Conservation (phyloP, 345 rosid species). For the Citrus medica region DNA sequence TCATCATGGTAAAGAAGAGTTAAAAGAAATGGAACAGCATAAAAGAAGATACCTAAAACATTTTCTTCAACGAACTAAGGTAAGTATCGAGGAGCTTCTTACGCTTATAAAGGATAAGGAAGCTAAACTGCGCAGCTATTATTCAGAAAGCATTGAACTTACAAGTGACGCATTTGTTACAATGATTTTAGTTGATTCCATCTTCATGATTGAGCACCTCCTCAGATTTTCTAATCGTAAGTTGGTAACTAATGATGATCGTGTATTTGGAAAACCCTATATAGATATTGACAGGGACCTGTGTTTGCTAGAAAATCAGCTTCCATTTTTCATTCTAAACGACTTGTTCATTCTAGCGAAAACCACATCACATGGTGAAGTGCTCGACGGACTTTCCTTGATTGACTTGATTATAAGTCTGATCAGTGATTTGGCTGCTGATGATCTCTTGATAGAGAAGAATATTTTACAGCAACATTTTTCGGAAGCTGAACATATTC, state of each 20-base stretch:
- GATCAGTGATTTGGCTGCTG: background rate
- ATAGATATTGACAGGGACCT: constrained; percentile 2
- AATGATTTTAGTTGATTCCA: constrained; percentile 19
- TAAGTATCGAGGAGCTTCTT: background rate
- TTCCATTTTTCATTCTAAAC: constrained; percentile 22
- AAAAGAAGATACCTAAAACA: constrained; percentile 5
- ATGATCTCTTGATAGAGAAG: background rate
- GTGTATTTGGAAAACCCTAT: background rate
- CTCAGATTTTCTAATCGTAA: background rate
- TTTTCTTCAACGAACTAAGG: constrained; percentile 1
- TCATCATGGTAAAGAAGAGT: background rate
- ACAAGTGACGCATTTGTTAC: background rate
- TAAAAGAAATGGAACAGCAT: constrained; percentile 17
- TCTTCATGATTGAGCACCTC: constrained; percentile 17
- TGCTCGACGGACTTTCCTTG: background rate
- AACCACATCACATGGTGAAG: too few species aligned
- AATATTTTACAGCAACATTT: background rate
- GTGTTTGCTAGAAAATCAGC: constrained; percentile 22
- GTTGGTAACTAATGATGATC: background rate
- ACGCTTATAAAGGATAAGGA: background rate
- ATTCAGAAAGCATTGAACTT: background rate
- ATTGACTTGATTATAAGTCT: background rate
- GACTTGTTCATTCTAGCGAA: background rate
- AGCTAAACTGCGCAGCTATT: background rate
- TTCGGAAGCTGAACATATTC: background rate